These are phyloP conservation scores for Magnusiomyces paraingens DNA, from an alignment of 1,139 yeast species.

Conservation along the genomic window DNA sequence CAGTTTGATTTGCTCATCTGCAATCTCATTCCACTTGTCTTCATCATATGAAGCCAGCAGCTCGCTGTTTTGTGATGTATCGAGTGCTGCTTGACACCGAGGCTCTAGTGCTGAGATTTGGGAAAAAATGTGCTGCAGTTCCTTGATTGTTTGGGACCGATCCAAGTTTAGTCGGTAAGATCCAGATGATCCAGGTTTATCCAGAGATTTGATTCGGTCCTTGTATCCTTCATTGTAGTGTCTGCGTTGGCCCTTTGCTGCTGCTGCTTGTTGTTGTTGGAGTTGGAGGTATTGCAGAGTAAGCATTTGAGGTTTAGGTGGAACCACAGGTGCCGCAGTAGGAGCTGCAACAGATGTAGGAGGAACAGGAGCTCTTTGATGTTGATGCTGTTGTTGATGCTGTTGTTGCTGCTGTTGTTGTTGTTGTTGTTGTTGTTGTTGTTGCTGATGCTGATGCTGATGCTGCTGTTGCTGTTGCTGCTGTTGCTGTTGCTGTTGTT, in stretches of 20 bases:
- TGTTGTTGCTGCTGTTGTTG: background rate
- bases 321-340: background rate
- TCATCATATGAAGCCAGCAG: constrained; percentile 2
- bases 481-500: no score
- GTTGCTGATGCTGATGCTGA: no score
- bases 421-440: no score
- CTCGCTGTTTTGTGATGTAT: background rate
- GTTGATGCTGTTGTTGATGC: background rate
- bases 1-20: constrained; percentile 8
- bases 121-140: constrained; percentile 5
- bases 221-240: constrained; percentile 14
- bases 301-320: background rate
- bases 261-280: constrained; percentile 3
- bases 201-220: constrained; percentile 13
- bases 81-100: constrained; percentile 2
- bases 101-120: constrained; percentile 10
- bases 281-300: background rate
- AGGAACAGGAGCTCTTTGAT: background rate
- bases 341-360: background rate
- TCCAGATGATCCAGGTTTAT: constrained; percentile 3
- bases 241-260: constrained; percentile 4
- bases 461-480: no score
- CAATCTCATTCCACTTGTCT: constrained; percentile 11
- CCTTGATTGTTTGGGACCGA: constrained; percentile 1
- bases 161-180: constrained; percentile 8